A percentile compares a stretch with the other conserved stretches of the same genome.
These are phyloP conservation scores for Fraxinus anomala DNA, from an alignment of 257 asterid species.

Conservation along the genomic window DNA sequence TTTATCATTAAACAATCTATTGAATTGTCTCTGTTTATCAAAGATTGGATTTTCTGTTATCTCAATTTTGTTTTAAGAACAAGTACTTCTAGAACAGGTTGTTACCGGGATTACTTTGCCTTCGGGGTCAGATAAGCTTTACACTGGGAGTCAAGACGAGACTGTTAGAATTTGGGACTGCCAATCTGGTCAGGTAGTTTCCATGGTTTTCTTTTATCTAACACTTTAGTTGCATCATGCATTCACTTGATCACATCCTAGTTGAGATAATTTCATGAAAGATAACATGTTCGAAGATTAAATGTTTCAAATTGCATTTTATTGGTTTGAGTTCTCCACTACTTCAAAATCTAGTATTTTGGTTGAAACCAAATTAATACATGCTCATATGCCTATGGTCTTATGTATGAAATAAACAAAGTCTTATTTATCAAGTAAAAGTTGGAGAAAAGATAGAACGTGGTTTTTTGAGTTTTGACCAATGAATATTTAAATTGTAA, in stretches of 20 bases:
- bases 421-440: neutral
- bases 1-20: neutral
- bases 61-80: conserved; percentile 6
- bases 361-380: neutral
- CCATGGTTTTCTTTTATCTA: conserved; percentile 7
- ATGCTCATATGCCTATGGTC: conserved; percentile 1
- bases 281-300: neutral
- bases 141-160: conserved; percentile 89
- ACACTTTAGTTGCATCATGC: neutral
- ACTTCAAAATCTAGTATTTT: neutral
- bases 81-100: conserved; percentile 52
- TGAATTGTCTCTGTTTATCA: neutral
- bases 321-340: neutral
- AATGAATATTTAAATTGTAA: neutral
- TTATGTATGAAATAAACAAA: neutral
- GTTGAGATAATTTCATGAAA: neutral
- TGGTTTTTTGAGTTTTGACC: neutral
- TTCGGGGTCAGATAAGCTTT: conserved; percentile 87
- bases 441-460: conserved; percentile 3
- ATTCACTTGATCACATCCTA: conserved; percentile 15
- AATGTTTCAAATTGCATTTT: neutral
- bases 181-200: conserved; percentile 89
- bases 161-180: conserved; percentile 95
- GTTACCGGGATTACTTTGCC: conserved; percentile 89
- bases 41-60: conserved; percentile 9